Evolutionary conservation across 164 flowering plant genomes (phyloP).

Genomic region (Chimonanthus salicifolius): DNA sequence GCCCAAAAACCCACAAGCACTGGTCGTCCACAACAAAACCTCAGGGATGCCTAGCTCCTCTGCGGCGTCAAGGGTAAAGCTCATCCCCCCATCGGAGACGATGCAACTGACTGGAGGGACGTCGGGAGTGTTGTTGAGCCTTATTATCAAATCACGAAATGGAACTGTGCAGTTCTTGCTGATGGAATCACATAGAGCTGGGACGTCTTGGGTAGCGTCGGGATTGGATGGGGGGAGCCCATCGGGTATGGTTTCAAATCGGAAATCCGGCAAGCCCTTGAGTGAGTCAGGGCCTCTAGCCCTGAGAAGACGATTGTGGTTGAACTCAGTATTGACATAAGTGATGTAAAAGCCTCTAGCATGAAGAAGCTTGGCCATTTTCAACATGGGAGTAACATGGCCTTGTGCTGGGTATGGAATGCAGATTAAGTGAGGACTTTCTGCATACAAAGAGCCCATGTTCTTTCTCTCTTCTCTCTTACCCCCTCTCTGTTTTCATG

Average conservation of each 20-base stretch:
- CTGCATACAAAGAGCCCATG: too few relatives aligned
- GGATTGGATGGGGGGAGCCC: slow-evolving; percentile 51
- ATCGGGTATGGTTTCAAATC: slow-evolving; percentile 55
- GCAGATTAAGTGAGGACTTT: too few relatives aligned
- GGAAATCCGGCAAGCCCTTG: slow-evolving; percentile 31
- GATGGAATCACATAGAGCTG: slow-evolving; percentile 33
- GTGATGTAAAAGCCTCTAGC: slow-evolving; percentile 30
- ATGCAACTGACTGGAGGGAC: slow-evolving; percentile 11
- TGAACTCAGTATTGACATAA: slow-evolving; percentile 58
- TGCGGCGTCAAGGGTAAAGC: slow-evolving; percentile 5
- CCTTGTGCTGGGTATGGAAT: slow-evolving; percentile 34
- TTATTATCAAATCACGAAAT: slow-evolving; percentile 5
- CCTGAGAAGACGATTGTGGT: slow-evolving; percentile 38
- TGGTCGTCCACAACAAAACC: slow-evolving; percentile 8
- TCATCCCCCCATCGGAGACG: slow-evolving; percentile 9
- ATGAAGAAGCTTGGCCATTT: slow-evolving; percentile 32
- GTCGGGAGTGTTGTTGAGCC: slow-evolving; percentile 3
- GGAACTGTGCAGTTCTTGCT: slow-evolving; percentile 24
- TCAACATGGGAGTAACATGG: slow-evolving; percentile 27
- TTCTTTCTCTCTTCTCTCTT: too few relatives aligned
- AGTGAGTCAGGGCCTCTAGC: slow-evolving; percentile 39
- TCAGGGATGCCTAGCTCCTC: slow-evolving; percentile 11
- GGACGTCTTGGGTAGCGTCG: slow-evolving; percentile 49
- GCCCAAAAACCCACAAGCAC: slow-evolving; percentile 12
- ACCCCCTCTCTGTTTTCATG: too few relatives aligned